Percentiles rank a stretch among this genome's conserved stretches.
Evolutionary conservation across 2,329 filamentous ascomycete genomes (phyloP).

Genomic region (Pyrenophora teres): DNA sequence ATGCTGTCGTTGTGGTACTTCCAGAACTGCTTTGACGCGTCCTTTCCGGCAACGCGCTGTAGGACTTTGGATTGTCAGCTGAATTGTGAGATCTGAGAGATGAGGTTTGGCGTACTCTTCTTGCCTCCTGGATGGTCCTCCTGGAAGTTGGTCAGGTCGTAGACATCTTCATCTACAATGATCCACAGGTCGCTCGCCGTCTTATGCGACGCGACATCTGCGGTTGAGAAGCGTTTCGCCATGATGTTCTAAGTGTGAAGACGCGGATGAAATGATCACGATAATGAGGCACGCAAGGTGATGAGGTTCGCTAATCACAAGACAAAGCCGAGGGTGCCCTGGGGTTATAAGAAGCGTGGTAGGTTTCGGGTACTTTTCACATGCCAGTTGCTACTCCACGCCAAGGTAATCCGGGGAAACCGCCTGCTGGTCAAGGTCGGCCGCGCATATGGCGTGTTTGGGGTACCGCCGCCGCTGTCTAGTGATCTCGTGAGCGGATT

Average conservation of each 20-base stretch:
- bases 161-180: constrained; percentile 92
- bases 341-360: constrained; percentile 30
- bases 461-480: constrained; percentile 25
- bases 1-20: constrained; percentile 67
- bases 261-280: constrained; percentile 1
- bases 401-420: constrained; percentile 35
- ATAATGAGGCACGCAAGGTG: not conserved
- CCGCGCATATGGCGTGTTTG: constrained; percentile 31
- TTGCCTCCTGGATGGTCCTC: constrained; percentile 67
- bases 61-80: constrained; percentile 56
- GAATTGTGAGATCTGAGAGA: not conserved
- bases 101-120: constrained; percentile 61
- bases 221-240: constrained; percentile 82
- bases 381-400: constrained; percentile 36
- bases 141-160: constrained; percentile 77
- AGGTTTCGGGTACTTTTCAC: constrained; percentile 41
- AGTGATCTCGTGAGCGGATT: constrained; percentile 39
- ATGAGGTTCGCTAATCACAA: constrained; percentile 14
- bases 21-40: constrained; percentile 71
- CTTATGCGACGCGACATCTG: constrained; percentile 90
- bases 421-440: constrained; percentile 25
- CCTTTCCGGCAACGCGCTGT: constrained; percentile 67
- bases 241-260: constrained; percentile 56
- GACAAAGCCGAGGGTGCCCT: constrained; percentile 24
- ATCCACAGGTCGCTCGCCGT: constrained; percentile 86